Evolutionary conservation across 2,329 filamentous ascomycete genomes (phyloP).

Genomic region (Penicillium sp.): DNA sequence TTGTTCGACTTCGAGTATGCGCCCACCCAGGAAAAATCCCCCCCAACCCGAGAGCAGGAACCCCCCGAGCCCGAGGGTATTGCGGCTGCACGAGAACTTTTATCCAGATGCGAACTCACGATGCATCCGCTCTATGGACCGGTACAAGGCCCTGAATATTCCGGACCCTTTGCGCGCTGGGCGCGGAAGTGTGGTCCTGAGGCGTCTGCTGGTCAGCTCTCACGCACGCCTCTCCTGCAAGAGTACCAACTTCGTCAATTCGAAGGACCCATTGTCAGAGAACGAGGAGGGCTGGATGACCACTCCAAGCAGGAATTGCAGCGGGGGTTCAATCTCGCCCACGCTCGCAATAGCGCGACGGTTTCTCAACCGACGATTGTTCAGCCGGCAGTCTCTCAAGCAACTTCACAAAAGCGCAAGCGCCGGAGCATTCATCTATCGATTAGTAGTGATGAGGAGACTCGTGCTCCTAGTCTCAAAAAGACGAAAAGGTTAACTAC

Average conservation of each 20-base stretch:
- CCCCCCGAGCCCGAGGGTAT: constrained; percentile 17
- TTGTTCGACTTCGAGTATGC: constrained; percentile 21
- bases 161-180: constrained; percentile 47
- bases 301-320: constrained; percentile 23
- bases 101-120: constrained; percentile 39
- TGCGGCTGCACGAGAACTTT: constrained; percentile 33
- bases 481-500: neutral
- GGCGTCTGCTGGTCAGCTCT: constrained; percentile 25
- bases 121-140: constrained; percentile 43
- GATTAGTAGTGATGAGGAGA: neutral
- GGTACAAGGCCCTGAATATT: constrained; percentile 45
- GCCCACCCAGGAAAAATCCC: neutral
- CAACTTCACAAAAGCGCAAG: constrained; percentile 1
- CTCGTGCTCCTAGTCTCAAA: neutral
- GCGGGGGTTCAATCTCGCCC: constrained; percentile 31
- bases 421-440: neutral
- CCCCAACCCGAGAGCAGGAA: neutral
- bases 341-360: constrained; percentile 31
- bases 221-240: constrained; percentile 28
- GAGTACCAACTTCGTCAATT: constrained; percentile 38
- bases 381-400: neutral
- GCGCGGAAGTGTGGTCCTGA: constrained; percentile 33
- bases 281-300: constrained; percentile 27
- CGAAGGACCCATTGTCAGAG: constrained; percentile 24
- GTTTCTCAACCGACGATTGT: neutral